Evolutionary conservation across 805 yeast species (phyloP), one percentile per base, ranked within the genome.

Genomic region (Saccharomycopsis guyanensis): DNA sequence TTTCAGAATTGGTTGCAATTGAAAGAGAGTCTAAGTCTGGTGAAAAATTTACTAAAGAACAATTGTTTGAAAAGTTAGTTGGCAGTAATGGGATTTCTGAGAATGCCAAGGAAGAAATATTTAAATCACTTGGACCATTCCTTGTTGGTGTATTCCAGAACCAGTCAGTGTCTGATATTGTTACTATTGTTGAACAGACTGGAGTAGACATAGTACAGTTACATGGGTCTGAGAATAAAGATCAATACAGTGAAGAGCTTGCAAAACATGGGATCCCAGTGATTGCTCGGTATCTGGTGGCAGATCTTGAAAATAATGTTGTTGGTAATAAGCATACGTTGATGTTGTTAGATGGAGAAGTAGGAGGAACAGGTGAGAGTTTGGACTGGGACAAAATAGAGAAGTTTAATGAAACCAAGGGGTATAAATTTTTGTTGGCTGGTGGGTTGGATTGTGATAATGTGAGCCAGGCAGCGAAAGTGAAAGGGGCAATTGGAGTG

Each of bases 131-230:
- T 4, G 86, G 88, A 0, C 93, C 93, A 0, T 76, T 69, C 54
- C 61, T 84, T 2, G 96, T 88, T 2, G 98, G 97, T 1, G 98
- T 91, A 2, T 87, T 91, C 66, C 70, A 89, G 49, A 86, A 93
- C 60, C 97, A 89, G 61, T 57, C 81, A 0, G 56, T 82, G 2
- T 80, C 74, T 1, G 83, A 81, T 12, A 56, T 72, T 1, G 61
- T 61, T 29, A 46, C 53, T 1, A 27, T 29, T 4, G 70, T 72
- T 0, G 53, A 58, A 2, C 71, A 69, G 5, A 61, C 80, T 13
- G 65, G 66, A 1, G 59, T 88, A 3, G 97, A 93, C 61, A 66
- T 86, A 22, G 83, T 93, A 1, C 98, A 93, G 60, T 64, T 93
- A 10, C 98, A 93, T 61, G 98, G 97, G 7, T 70, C 76, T 23